Percentiles rank a stretch among this genome's conserved stretches.
Conservation (phyloP, 345 rosid genomes). For the Diplotaxis tenuifolia region DNA sequence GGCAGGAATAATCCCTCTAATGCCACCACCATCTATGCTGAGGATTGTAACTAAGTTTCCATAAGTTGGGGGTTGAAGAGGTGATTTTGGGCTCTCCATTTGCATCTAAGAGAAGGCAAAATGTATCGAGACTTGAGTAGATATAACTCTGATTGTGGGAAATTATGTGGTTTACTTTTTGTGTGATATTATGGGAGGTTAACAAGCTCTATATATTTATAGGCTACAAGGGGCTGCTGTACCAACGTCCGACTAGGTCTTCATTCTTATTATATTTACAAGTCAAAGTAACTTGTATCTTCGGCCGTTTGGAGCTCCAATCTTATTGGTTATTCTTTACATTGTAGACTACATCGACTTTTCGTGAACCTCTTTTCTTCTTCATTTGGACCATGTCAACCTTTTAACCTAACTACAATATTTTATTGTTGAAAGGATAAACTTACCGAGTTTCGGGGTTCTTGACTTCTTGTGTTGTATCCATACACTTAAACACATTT, state of each 20-base stretch:
- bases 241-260: conserved; percentile 4
- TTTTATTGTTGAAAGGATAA: neutral
- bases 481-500: neutral
- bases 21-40: conserved; percentile 82
- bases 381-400: conserved; percentile 24
- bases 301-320: neutral
- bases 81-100: conserved; percentile 47
- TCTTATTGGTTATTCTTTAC: conserved; percentile 1
- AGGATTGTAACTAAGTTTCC: conserved; percentile 61
- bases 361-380: conserved; percentile 16
- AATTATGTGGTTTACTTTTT: neutral
- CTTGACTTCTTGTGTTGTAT: neutral
- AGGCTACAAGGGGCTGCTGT: conserved; percentile 5
- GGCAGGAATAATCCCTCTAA: conserved; percentile 69
- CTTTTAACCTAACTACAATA: neutral
- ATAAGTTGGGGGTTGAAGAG: conserved; percentile 54
- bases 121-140: neutral
- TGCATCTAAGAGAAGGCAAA: neutral
- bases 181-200: neutral
- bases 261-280: conserved; percentile 2
- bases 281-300: neutral
- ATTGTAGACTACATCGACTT: neutral
- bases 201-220: conserved; percentile 6
- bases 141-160: neutral
- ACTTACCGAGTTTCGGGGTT: neutral